phyloP scores from a whole-genome alignment of 2,329 filamentous ascomycete species.

The Colletotrichum eleusines region DNA sequence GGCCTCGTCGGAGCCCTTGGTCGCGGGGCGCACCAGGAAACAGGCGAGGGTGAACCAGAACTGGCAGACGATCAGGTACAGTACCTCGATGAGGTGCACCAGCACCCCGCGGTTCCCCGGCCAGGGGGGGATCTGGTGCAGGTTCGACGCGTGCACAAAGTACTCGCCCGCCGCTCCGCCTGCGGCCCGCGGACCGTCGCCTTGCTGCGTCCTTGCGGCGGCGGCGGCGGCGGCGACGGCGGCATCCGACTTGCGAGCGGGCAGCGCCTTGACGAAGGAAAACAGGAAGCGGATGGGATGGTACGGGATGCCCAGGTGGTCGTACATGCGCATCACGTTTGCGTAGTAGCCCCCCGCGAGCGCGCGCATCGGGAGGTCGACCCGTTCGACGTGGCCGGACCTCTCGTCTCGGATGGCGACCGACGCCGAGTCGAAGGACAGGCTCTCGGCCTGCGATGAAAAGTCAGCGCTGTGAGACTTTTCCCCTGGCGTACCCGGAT shows the following conservation, averaged over 20 bases:
- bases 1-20: conserved; percentile 26
- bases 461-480: neutral
- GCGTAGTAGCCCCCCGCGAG: conserved; percentile 61
- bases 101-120: conserved; percentile 53
- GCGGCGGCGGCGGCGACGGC: neutral
- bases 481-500: neutral
- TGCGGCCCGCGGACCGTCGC: no score
- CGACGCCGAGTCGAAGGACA: conserved; percentile 56
- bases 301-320: conserved; percentile 63
- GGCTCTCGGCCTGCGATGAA: conserved; percentile 47
- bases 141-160: conserved; percentile 67
- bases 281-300: conserved; percentile 65
- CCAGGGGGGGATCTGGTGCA: conserved; percentile 61
- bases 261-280: conserved; percentile 57
- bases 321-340: conserved; percentile 68
- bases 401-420: conserved; percentile 51
- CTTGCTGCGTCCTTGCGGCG: no score
- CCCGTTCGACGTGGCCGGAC: conserved; percentile 49
- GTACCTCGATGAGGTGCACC: conserved; percentile 57
- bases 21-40: conserved; percentile 57
- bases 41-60: conserved; percentile 66
- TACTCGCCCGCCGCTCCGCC: conserved; percentile 52
- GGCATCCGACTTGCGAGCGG: conserved; percentile 4
- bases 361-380: conserved; percentile 56
- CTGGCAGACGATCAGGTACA: conserved; percentile 62